Evolutionary conservation across 228 moss, liverwort and hornwort genomes (phyloP).

Genomic region (Sphagnum fallax): DNA sequence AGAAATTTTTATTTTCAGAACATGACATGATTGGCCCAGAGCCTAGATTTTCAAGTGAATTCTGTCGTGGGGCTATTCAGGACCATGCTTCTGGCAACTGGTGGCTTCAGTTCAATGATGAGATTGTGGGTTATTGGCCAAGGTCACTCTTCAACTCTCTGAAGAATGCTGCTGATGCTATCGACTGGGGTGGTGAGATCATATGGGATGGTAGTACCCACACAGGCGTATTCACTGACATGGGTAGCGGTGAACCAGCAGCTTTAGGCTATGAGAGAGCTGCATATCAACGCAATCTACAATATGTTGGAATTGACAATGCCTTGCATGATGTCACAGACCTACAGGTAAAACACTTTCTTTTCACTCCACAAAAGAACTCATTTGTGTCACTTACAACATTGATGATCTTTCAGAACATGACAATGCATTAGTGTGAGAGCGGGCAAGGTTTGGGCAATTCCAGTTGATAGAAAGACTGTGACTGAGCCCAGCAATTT

Average conservation of each 20-base stretch:
- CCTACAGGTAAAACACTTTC: constrained; percentile 21
- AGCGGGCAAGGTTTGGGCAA: neutral
- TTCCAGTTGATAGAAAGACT: neutral
- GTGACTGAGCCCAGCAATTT: neutral
- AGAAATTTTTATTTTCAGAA: too few relatives aligned
- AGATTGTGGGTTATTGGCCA: constrained; percentile 72
- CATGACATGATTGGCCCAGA: too few relatives aligned
- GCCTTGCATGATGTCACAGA: constrained; percentile 21
- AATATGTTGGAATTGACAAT: constrained; percentile 25
- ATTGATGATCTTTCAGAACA: neutral
- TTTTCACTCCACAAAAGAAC: neutral
- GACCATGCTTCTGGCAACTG: constrained; percentile 45
- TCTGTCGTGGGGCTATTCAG: constrained; percentile 9
- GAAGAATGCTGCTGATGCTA: constrained; percentile 22
- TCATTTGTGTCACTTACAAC: neutral
- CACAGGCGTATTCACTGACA: constrained; percentile 31
- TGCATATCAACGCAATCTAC: constrained; percentile 57
- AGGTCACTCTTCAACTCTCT: constrained; percentile 34
- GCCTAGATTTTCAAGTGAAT: too few relatives aligned
- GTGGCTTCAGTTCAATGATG: constrained; percentile 71
- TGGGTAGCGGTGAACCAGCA: constrained; percentile 62
- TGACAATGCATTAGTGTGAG: neutral
- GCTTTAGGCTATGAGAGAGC: constrained; percentile 35
- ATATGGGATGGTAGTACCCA: constrained; percentile 12
- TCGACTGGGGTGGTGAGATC: constrained; percentile 73